Percentiles rank a stretch among this genome's conserved stretches.
Conservation (phyloP, 345 rosid species). For the Eucalyptus regnans region DNA sequence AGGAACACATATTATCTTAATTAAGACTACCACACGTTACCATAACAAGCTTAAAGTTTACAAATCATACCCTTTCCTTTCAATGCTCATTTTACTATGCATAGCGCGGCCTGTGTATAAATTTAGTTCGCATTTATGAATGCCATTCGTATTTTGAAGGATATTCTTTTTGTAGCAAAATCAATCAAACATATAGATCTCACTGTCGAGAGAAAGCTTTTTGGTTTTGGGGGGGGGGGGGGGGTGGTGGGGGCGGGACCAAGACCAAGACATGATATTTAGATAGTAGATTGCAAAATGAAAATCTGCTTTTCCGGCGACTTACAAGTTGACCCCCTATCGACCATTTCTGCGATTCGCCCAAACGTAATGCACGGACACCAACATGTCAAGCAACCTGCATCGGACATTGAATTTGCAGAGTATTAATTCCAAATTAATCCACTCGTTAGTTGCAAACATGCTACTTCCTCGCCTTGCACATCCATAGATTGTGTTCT, state of each 20-base stretch:
- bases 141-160: background rate
- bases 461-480: background rate
- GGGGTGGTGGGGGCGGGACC: no score
- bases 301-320: background rate
- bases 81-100: background rate
- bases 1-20: background rate
- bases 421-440: background rate
- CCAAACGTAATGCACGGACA: slow-evolving; percentile 72
- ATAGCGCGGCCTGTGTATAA: background rate
- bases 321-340: slow-evolving; percentile 43
- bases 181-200: background rate
- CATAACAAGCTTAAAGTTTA: background rate
- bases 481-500: background rate
- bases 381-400: slow-evolving; percentile 57
- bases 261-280: background rate
- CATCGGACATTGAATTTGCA: background rate
- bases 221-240: no score
- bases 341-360: slow-evolving; percentile 60
- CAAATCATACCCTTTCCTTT: background rate
- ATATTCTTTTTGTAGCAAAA: background rate
- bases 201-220: background rate
- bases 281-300: background rate
- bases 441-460: background rate
- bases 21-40: background rate
- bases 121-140: background rate